Evolutionary conservation across 164 flowering plant genomes (phyloP).

Genomic region (Kingdonia uniflora): DNA sequence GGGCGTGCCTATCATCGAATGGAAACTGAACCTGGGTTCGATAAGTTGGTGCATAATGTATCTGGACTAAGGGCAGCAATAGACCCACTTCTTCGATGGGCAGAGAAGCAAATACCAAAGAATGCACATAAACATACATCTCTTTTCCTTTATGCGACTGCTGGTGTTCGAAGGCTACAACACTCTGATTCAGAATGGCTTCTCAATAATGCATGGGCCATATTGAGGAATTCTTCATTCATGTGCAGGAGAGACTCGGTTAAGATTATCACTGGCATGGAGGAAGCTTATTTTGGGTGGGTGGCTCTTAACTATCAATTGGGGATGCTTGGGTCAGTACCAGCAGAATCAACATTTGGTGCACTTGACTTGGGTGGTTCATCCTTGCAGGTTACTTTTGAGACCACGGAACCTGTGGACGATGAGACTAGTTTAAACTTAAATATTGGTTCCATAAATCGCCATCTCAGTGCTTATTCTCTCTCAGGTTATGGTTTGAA

Average conservation of each 20-base stretch:
- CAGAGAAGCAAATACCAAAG: slow-evolving; percentile 87
- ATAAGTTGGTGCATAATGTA: slow-evolving; percentile 67
- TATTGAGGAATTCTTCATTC: slow-evolving; percentile 60
- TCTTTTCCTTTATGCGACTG: slow-evolving; percentile 86
- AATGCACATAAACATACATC: slow-evolving; percentile 64
- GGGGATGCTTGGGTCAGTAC: slow-evolving; percentile 49
- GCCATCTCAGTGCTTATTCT: slow-evolving; percentile 91
- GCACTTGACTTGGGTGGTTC: slow-evolving; percentile 98
- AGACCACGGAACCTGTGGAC: slow-evolving; percentile 32
- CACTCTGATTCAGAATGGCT: slow-evolving; percentile 75
- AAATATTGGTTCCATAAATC: slow-evolving; percentile 64
- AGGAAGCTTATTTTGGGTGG: slow-evolving; percentile 99
- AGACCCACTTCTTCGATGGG: slow-evolving; percentile 85
- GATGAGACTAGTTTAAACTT: slow-evolving; percentile 62
- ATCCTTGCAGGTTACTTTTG: slow-evolving; percentile 95
- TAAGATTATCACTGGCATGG: slow-evolving; percentile 70
- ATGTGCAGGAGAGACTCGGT: slow-evolving; percentile 70
- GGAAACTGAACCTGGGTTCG: slow-evolving; percentile 98
- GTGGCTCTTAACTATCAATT: slow-evolving; percentile 80
- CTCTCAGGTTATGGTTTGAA: slow-evolving; percentile 91
- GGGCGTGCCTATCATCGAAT: slow-evolving; percentile 89
- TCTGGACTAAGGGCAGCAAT: slow-evolving; percentile 68
- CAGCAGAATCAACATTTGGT: slow-evolving; percentile 65
- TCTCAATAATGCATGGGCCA: slow-evolving; percentile 70
- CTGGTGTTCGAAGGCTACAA: slow-evolving; percentile 87